These are phyloP conservation scores for Neurospora sublineolata DNA, from an alignment of 495 filamentous ascomycete genomes.

Conservation along the genomic window DNA sequence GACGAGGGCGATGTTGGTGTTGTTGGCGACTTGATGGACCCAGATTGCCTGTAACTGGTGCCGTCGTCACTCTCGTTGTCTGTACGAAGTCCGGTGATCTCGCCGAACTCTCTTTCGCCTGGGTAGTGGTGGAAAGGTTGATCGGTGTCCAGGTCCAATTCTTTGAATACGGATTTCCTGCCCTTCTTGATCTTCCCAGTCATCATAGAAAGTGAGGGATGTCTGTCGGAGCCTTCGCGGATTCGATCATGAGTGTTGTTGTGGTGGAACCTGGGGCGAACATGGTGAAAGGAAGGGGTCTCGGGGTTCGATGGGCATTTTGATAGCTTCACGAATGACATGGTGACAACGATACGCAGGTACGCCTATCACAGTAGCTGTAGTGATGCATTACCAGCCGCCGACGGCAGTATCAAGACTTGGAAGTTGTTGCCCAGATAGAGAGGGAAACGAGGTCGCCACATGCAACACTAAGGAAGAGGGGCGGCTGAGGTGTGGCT, in stretches of 20 bases:
- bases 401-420: not conserved
- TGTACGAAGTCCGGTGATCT: conserved; percentile 13
- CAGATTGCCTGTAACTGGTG: not conserved
- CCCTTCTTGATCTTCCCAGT: conserved; percentile 25
- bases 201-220: conserved; percentile 25
- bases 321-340: conserved; percentile 14
- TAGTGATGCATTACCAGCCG: conserved; percentile 1
- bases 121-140: conserved; percentile 8
- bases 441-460: not conserved
- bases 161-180: conserved; percentile 34
- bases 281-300: conserved; percentile 5
- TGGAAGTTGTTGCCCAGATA: not conserved
- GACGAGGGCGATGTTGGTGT: conserved; percentile 6
- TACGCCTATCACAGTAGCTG: not conserved
- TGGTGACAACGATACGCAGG: conserved; percentile 10
- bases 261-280: conserved; percentile 36
- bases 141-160: conserved; percentile 32
- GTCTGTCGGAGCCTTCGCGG: conserved; percentile 27
- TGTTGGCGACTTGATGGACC: conserved; percentile 2
- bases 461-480: not conserved
- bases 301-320: conserved; percentile 15
- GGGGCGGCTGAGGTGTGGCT: not conserved
- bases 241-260: conserved; percentile 32
- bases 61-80: conserved; percentile 1
- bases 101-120: conserved; percentile 16